A percentile compares a stretch with the other conserved stretches of the same genome.
phyloP scores from a whole-genome alignment of 2,329 filamentous ascomycete genomes.

The Zarea fungicola region DNA sequence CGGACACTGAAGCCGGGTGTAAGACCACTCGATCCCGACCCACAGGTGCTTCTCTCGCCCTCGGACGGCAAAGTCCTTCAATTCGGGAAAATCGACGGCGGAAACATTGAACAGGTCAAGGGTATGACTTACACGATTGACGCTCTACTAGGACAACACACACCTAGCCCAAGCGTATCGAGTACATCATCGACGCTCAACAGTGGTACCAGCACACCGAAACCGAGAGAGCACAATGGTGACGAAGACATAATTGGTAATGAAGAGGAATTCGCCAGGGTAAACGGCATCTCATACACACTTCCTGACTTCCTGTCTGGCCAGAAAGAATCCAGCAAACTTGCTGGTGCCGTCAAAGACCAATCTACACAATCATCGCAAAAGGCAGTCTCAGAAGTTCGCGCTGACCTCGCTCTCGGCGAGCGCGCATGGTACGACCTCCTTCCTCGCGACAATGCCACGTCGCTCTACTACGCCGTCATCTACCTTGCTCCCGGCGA shows the following conservation, averaged over 20 bases:
- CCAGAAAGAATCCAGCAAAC: constrained; percentile 36
- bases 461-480: constrained; percentile 85
- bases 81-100: constrained; percentile 85
- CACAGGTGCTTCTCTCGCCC: constrained; percentile 76
- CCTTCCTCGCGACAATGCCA: constrained; percentile 56
- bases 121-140: constrained; percentile 97
- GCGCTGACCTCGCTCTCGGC: constrained; percentile 73
- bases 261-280: constrained; percentile 86
- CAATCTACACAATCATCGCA: constrained; percentile 61
- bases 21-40: constrained; percentile 77
- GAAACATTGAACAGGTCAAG: constrained; percentile 97
- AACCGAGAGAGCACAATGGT: constrained; percentile 30
- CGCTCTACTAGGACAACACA: constrained; percentile 72
- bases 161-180: constrained; percentile 50
- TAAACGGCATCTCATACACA: constrained; percentile 95
- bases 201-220: constrained; percentile 18
- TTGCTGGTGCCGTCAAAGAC: constrained; percentile 50
- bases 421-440: constrained; percentile 66
- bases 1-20: constrained; percentile 84
- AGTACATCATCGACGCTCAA: constrained; percentile 23
- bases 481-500: constrained; percentile 96
- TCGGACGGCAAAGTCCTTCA: constrained; percentile 89
- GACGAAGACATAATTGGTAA: constrained; percentile 65
- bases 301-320: constrained; percentile 84
- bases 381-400: constrained; percentile 75